Evolutionary conservation across 306 rosid genomes (phyloP).

Genomic region (Medicago lupulina): DNA sequence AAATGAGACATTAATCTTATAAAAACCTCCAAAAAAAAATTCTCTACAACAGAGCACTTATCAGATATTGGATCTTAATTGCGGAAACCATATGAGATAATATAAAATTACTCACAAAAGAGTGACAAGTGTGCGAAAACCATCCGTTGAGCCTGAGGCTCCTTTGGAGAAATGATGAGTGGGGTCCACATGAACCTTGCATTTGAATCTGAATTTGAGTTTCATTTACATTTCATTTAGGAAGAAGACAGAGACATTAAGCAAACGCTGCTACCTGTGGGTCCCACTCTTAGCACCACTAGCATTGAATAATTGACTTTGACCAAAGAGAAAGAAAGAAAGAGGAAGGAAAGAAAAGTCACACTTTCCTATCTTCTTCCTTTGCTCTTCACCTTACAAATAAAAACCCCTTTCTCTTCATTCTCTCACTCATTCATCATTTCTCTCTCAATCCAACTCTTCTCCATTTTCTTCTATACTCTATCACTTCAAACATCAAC

Average conservation of each 20-base stretch:
- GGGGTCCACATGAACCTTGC: slow-evolving; percentile 34
- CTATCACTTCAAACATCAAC: not conserved
- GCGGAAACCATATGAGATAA: too few relatives aligned
- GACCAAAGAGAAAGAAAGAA: slow-evolving; percentile 57
- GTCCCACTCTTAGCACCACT: slow-evolving; percentile 41
- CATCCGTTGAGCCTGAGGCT: not conserved
- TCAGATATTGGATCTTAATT: too few relatives aligned
- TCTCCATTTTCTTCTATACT: slow-evolving; percentile 41
- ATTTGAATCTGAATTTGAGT: slow-evolving; percentile 25
- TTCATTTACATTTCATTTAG: slow-evolving; percentile 47
- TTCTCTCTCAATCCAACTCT: slow-evolving; percentile 50
- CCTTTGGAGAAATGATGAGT: slow-evolving; percentile 1
- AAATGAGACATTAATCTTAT: too few relatives aligned
- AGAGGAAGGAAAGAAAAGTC: slow-evolving; percentile 77
- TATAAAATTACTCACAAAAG: too few relatives aligned
- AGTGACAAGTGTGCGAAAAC: not conserved
- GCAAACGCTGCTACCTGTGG: slow-evolving; percentile 53
- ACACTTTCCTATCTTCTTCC: slow-evolving; percentile 80
- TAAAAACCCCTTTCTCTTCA: slow-evolving; percentile 40
- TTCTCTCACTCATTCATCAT: not conserved
- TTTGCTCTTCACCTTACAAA: slow-evolving; percentile 40
- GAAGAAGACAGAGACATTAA: slow-evolving; percentile 37
- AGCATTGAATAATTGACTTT: slow-evolving; percentile 85
- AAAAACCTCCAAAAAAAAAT: too few relatives aligned
- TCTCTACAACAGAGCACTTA: too few relatives aligned